Conservation (phyloP, 176 grass and related monocot species). For the Saccharum spontaneum region DNA sequence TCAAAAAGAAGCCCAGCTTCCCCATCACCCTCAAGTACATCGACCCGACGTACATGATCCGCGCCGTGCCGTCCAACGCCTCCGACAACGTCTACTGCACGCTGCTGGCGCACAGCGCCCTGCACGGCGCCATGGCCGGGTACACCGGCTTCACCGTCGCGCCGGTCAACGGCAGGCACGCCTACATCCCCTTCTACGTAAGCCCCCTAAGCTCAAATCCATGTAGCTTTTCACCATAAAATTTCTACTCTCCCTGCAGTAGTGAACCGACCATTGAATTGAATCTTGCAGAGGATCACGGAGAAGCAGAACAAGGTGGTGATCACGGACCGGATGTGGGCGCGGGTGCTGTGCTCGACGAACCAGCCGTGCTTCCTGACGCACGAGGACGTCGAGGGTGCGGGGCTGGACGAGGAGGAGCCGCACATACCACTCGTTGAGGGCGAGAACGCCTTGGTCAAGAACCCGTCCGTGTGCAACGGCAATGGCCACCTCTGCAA, state of each 20-base stretch:
- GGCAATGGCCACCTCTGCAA: slow-evolving; percentile 37
- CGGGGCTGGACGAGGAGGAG: slow-evolving; percentile 32
- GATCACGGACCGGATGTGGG: slow-evolving; percentile 91
- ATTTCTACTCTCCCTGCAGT: background rate
- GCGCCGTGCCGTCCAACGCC: slow-evolving; percentile 78
- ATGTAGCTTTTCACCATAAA: background rate
- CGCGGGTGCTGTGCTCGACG: slow-evolving; percentile 79
- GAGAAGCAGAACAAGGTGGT: slow-evolving; percentile 87
- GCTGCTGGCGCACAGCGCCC: slow-evolving; percentile 80
- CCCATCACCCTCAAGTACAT: slow-evolving; percentile 80
- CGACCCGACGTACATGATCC: slow-evolving; percentile 95
- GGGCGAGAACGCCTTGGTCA: slow-evolving; percentile 41
- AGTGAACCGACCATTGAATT: background rate
- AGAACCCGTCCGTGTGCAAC: slow-evolving; percentile 16
- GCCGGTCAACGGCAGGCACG: slow-evolving; percentile 76
- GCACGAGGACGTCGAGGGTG: slow-evolving; percentile 55
- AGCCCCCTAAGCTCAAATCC: background rate
- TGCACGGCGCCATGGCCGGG: slow-evolving; percentile 91
- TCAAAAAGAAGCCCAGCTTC: slow-evolving; percentile 49
- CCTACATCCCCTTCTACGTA: slow-evolving; percentile 84
- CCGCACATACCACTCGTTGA: slow-evolving; percentile 38
- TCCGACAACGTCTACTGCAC: slow-evolving; percentile 87
- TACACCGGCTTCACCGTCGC: slow-evolving; percentile 85
- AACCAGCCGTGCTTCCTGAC: slow-evolving; percentile 90
- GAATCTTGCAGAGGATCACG: slow-evolving; percentile 65